phyloP scores from a whole-genome alignment of 108 stramenopile species.

The Fragilaria radians region DNA sequence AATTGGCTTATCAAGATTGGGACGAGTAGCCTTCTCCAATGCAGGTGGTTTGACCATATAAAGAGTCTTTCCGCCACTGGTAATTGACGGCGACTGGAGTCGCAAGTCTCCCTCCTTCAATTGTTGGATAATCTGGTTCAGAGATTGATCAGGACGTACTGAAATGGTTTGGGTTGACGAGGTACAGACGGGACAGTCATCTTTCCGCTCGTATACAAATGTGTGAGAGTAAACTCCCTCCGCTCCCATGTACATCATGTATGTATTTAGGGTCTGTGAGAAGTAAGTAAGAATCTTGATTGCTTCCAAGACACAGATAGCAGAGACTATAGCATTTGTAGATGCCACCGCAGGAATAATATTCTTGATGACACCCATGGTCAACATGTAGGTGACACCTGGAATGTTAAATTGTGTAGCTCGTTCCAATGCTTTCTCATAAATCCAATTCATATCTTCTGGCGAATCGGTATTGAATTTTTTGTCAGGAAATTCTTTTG shows the following conservation, averaged over 20 bases:
- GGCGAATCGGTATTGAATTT: slow-evolving; percentile 93
- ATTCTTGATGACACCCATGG: slow-evolving; percentile 98
- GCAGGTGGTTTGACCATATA: slow-evolving; percentile 92
- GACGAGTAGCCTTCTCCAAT: slow-evolving; percentile 74
- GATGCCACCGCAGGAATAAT: slow-evolving; percentile 99
- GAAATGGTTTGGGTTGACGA: slow-evolving; percentile 46
- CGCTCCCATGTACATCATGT: slow-evolving; percentile 91
- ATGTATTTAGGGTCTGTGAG: slow-evolving; percentile 93
- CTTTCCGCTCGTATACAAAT: slow-evolving; percentile 83
- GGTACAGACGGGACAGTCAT: slow-evolving; percentile 88
- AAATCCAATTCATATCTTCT: slow-evolving; percentile 94
- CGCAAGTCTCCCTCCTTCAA: slow-evolving; percentile 68
- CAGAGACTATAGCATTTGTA: slow-evolving; percentile 98
- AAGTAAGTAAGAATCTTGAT: slow-evolving; percentile 90
- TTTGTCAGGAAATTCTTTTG: slow-evolving; percentile 84
- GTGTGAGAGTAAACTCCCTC: slow-evolving; percentile 84
- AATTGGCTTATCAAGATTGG: slow-evolving; percentile 85
- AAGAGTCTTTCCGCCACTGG: slow-evolving; percentile 58
- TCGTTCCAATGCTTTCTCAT: slow-evolving; percentile 83
- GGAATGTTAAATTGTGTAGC: slow-evolving; percentile 79
- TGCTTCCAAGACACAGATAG: slow-evolving; percentile 92
- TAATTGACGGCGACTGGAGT: slow-evolving; percentile 84
- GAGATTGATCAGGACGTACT: slow-evolving; percentile 35
- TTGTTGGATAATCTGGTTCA: slow-evolving; percentile 71
- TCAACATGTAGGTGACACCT: slow-evolving; percentile 88